Base-by-base conservation (phyloP, 306 rosid species). In the Ziziphus jujuba region DNA sequence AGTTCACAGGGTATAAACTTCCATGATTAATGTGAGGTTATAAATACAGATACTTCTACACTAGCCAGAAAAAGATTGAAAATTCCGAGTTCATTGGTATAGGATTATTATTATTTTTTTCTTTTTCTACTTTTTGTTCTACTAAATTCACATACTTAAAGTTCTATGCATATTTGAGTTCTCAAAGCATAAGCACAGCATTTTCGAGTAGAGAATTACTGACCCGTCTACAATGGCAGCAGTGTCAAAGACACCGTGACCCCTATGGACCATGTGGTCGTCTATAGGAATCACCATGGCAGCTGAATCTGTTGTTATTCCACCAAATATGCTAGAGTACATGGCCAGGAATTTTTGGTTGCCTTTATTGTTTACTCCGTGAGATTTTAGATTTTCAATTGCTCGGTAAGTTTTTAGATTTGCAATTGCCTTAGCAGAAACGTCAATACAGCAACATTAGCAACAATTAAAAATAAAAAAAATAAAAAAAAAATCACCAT, bases 191-290 rank as follows among this genome's bases (percentile, higher is more conserved):
- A 28, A 20, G 60, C 22, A 15, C 55, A 22, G 72, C n/a, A 19
- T 63, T 70, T n/a, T 14, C 0, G 22, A 66, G 54, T 21, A 24
- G 14, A 44, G 38, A 21, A 67, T 66, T 45, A 87, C 95, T 77
- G 56, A 87, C 98, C 98, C 98, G 3, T 92, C 87, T 65, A 71
- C 64, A 43, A 92, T 87, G 75, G 95, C 88, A 34, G 97, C 98
- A 19, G 98, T 92, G 59, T 92, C 97, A 19, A 92, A 92, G 76
- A 92, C 97, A 70, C 92, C 96, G 25, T 92, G 98, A 57, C 98
- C 98, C 55, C 98, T 78, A 23, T 92, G 98, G 70, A 92, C 93
- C 97, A 92, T 86, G 82, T 92, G 98, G 67, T 92, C 98, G 73
- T 89, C 98, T 78, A 89, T 73, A 24, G 98, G 93, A 65, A 92